phyloP scores from a whole-genome alignment of 371 early-diverging fungal species.

The Coemansia sp. region DNA sequence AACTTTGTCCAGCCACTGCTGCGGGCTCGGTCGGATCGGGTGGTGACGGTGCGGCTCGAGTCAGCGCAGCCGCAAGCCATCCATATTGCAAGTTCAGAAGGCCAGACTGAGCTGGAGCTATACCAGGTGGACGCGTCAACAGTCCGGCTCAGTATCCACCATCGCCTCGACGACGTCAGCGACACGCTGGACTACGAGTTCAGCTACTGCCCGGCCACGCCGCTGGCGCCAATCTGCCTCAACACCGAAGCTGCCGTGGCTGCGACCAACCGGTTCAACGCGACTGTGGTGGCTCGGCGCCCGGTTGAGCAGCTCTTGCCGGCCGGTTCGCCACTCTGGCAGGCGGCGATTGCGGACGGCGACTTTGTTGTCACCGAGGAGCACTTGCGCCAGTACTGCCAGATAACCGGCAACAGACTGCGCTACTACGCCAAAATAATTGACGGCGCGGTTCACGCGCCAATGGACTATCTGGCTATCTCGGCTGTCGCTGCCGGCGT shows the following conservation, averaged over 20 bases:
- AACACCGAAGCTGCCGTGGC: slow-evolving; percentile 79
- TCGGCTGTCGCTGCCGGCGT: too few species aligned
- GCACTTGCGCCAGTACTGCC: slow-evolving; percentile 73
- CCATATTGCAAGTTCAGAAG: slow-evolving; percentile 47
- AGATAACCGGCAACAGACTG: slow-evolving; percentile 81
- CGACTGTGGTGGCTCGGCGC: slow-evolving; percentile 63
- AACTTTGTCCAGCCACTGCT: slow-evolving; percentile 79
- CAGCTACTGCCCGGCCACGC: slow-evolving; percentile 74
- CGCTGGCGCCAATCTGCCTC: slow-evolving; percentile 84
- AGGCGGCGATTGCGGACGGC: not conserved
- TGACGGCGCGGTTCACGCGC: too few species aligned
- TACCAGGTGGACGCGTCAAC: not conserved
- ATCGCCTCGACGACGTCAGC: not conserved
- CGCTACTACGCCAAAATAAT: slow-evolving; percentile 63
- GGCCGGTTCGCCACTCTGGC: not conserved
- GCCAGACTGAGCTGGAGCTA: slow-evolving; percentile 42
- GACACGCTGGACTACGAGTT: slow-evolving; percentile 69
- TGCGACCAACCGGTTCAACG: slow-evolving; percentile 84
- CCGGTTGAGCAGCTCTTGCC: not conserved
- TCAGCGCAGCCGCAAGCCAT: slow-evolving; percentile 42
- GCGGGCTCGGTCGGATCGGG: slow-evolving; percentile 79
- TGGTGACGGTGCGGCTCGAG: slow-evolving; percentile 63
- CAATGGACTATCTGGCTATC: too few species aligned
- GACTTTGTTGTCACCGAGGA: slow-evolving; percentile 58
- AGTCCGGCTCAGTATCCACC: slow-evolving; percentile 42